Percentiles rank a stretch among this genome's conserved stretches.
phyloP scores from a whole-genome alignment of 495 filamentous ascomycete species.

The Annulohypoxylon nitens region DNA sequence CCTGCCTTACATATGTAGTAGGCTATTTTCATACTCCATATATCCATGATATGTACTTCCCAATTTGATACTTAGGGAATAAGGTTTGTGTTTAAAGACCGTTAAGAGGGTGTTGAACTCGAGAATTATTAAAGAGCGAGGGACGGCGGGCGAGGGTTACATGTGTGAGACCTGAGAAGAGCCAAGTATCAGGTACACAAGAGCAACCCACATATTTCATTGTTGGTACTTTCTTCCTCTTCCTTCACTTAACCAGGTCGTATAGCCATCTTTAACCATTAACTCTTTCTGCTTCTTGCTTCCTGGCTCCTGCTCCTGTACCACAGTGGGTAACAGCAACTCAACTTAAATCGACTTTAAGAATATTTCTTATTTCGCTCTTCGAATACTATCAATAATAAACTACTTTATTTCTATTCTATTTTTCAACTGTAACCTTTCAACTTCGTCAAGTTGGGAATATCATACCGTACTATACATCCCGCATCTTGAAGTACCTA shows the following conservation, averaged over 20 bases:
- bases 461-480: neutral
- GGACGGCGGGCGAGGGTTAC: neutral
- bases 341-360: neutral
- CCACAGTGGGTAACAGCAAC: neutral
- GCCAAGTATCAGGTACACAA: constrained; percentile 14
- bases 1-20: neutral
- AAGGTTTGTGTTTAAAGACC: constrained; percentile 4
- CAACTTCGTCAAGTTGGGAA: neutral
- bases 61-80: neutral
- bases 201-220: constrained; percentile 21
- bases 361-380: neutral
- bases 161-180: constrained; percentile 17
- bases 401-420: neutral
- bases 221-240: constrained; percentile 21
- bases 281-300: neutral
- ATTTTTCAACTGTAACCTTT: neutral
- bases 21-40: neutral
- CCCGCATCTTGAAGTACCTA: neutral
- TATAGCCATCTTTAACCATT: constrained; percentile 15
- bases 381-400: neutral
- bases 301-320: neutral
- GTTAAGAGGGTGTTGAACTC: constrained; percentile 14
- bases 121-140: neutral
- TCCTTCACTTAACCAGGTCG: constrained; percentile 20
- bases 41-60: neutral